Conservation (phyloP, 1,139 yeast genomes). For the Meyerozyma sp. region DNA sequence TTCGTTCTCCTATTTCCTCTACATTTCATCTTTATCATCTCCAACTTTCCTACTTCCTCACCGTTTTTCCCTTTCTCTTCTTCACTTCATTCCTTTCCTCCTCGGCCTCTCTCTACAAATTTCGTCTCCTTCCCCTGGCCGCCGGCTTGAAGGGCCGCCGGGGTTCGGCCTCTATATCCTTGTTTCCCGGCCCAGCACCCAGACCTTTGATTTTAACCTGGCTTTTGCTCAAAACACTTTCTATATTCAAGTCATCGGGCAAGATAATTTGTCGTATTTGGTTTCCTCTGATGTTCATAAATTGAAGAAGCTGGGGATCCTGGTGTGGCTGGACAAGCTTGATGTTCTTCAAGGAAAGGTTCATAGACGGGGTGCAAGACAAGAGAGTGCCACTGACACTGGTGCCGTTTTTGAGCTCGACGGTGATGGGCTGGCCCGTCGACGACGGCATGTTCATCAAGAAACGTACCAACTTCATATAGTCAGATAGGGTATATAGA, state of each 20-base stretch:
- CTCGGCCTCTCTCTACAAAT: background rate
- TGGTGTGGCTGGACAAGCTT: conserved; percentile 69
- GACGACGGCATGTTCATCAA: conserved; percentile 68
- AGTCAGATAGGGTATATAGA: background rate
- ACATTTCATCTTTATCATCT: too few species aligned
- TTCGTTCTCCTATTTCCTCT: too few species aligned
- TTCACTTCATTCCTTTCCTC: background rate
- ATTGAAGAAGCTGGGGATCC: conserved; percentile 71
- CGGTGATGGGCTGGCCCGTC: conserved; percentile 81
- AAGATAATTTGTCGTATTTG: conserved; percentile 79
- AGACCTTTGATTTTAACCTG: conserved; percentile 32
- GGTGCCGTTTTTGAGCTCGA: conserved; percentile 84
- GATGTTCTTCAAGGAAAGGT: conserved; percentile 77
- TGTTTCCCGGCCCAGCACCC: conserved; percentile 38
- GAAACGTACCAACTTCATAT: conserved; percentile 54
- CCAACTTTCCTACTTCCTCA: background rate
- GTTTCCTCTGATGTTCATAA: conserved; percentile 83
- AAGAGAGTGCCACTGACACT: conserved; percentile 48
- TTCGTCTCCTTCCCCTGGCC: conserved; percentile 8
- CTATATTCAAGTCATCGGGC: conserved; percentile 86
- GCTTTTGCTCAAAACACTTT: conserved; percentile 54
- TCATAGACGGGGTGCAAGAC: conserved; percentile 90
- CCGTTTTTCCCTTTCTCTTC: background rate
- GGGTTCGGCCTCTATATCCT: conserved; percentile 9
- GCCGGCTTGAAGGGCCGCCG: conserved; percentile 10